A percentile compares a stretch with the other conserved stretches of the same genome.
phyloP scores from a whole-genome alignment of 805 yeast species.

The Candida sonorensis region DNA sequence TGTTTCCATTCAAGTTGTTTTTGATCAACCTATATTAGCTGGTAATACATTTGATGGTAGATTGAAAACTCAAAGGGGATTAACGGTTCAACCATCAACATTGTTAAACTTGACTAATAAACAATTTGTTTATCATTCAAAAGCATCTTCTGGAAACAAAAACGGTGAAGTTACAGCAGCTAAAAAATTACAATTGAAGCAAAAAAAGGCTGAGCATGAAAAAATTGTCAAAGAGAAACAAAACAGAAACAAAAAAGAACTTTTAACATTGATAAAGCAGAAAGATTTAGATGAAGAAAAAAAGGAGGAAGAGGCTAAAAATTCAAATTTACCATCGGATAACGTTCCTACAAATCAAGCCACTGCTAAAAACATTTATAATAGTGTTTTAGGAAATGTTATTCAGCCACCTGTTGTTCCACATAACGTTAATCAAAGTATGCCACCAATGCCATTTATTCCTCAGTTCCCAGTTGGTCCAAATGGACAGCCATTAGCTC shows the following conservation, averaged over 20 bases:
- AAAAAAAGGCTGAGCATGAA: constrained; percentile 22
- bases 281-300: constrained; percentile 18
- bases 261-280: constrained; percentile 40
- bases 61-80: constrained; percentile 71
- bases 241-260: too few species aligned
- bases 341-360: constrained; percentile 2
- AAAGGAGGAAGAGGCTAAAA: too few species aligned
- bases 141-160: constrained; percentile 43
- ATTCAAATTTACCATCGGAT: not conserved
- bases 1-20: constrained; percentile 66
- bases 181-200: constrained; percentile 13
- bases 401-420: too few species aligned
- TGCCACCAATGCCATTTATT: too few species aligned
- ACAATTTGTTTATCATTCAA: constrained; percentile 72
- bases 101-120: constrained; percentile 69
- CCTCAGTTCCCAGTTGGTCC: too few species aligned
- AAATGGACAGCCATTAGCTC: too few species aligned
- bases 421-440: too few species aligned
- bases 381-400: constrained; percentile 22
- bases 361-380: constrained; percentile 23
- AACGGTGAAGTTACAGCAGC: constrained; percentile 16
- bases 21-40: constrained; percentile 76
- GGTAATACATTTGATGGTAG: constrained; percentile 81
- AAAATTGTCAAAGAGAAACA: constrained; percentile 25
- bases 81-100: constrained; percentile 73